Percentiles rank a stretch among this genome's conserved stretches.
These are phyloP conservation scores for Parmales sp. DNA, from an alignment of 108 stramenopile species.

Conservation along the genomic window DNA sequence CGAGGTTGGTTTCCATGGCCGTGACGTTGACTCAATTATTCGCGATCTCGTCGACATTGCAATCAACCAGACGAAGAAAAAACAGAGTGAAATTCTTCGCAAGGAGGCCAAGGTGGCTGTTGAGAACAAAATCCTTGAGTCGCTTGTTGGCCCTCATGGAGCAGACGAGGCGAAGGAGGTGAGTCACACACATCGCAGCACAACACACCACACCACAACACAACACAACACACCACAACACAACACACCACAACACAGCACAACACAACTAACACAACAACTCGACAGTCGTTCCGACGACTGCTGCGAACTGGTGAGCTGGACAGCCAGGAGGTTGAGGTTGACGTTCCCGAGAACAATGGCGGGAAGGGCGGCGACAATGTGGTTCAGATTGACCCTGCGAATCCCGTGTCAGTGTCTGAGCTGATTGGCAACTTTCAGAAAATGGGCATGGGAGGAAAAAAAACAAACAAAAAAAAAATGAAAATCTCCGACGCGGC, in stretches of 20 bases:
- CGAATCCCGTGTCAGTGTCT: conserved; percentile 21
- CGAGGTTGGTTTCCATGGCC: conserved; percentile 98
- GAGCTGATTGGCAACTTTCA: conserved; percentile 19
- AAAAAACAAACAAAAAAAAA: conserved; percentile 61
- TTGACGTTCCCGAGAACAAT: conserved; percentile 65
- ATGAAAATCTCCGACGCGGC: conserved; percentile 78
- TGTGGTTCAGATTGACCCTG: conserved; percentile 28
- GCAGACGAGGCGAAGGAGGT: too few relatives aligned
- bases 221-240: too few relatives aligned
- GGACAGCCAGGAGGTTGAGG: conserved; percentile 78
- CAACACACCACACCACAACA: too few relatives aligned
- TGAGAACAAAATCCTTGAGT: conserved; percentile 80
- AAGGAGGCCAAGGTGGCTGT: conserved; percentile 61
- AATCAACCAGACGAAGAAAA: conserved; percentile 80
- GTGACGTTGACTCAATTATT: conserved; percentile 97
- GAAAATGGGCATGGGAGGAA: conserved; percentile 29
- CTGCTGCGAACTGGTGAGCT: conserved; percentile 80
- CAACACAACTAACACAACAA: too few relatives aligned
- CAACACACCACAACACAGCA: too few relatives aligned
- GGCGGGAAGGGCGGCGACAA: conserved; percentile 26
- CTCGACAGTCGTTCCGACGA: conserved; percentile 69
- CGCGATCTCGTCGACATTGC: conserved; percentile 93
- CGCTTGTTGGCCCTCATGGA: conserved; percentile 63
- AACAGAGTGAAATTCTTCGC: conserved; percentile 59
- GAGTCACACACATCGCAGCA: too few relatives aligned